Evolutionary conservation across 805 yeast genomes (phyloP), one percentile per base, ranked within the genome.

Genomic region (Phaffomyces antillensis): DNA sequence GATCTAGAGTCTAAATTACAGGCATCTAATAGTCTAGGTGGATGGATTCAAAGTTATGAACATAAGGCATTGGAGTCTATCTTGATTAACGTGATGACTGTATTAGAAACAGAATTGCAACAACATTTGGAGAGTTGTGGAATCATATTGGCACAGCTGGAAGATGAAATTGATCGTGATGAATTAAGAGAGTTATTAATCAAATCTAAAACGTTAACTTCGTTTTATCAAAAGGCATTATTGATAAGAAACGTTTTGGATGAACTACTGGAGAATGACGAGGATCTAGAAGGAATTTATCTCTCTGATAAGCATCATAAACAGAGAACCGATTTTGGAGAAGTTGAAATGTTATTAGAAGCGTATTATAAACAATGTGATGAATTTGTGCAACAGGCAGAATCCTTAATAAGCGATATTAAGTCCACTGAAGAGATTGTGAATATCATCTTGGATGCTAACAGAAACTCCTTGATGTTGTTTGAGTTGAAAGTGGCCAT

Each of bases 341-440:
- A 90, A 54, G 73, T 87, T 18, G 97, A 90, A 62, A 83, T 89
- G 82, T 70, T 90, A 41, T 61, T 90, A 18, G 97, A 90, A 59
- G 79, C 96, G 0, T 90, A 90, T 64, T 89, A 86, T 63, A 83
- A 85, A 47, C 96, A 89, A 55, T 83, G 91, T 59, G 96, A 90
- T 59, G 97, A 90, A 66, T 81, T 85, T 53, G 96, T 89, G 7
- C 97, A 90, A 62, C 91, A 86, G 54, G 82, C 95, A 0, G 95
- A 86, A 37, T 82, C 91, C 5, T 67, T 89, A 45, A 77, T 86
- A 18, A 81, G 81, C 53, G 95, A 90, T 59, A 87, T 90, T 54
- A 81, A 80, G 58, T 86, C 93, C 15, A 90, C 97, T 0, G 96
- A 89, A 59, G 97, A 90, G 56, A 86, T 90, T 59, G 90, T 87